Conservation (phyloP, 306 rosid species). For the Mimosa bimucronata region DNA sequence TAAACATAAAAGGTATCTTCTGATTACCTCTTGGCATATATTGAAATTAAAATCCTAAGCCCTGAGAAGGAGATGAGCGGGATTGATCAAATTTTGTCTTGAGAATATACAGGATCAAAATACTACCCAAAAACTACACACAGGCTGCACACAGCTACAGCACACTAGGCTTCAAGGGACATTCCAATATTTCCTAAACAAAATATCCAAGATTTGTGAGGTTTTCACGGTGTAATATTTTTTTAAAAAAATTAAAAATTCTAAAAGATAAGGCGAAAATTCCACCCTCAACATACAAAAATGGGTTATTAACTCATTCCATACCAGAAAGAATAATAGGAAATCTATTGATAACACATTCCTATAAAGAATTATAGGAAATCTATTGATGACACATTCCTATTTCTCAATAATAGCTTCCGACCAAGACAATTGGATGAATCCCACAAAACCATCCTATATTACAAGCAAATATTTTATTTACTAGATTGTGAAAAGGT, state of each 20-base stretch:
- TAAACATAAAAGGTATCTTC: background rate
- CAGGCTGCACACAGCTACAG: background rate
- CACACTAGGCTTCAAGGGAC: background rate
- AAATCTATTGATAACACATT: background rate
- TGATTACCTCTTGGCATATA: background rate
- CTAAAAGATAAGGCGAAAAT: background rate
- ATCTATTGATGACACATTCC: no score
- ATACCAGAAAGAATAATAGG: background rate
- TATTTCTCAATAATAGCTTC: background rate
- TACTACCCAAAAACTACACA: background rate
- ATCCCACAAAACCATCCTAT: background rate
- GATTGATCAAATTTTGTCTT: background rate
- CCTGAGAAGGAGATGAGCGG: background rate
- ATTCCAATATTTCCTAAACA: background rate
- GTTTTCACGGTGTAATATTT: background rate
- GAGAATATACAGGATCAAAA: background rate
- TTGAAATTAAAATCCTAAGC: background rate
- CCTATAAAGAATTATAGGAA: no score
- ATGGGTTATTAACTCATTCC: background rate
- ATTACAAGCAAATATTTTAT: background rate
- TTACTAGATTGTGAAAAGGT: background rate
- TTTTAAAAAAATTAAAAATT: no score
- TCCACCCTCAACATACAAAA: background rate
- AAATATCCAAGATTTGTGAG: background rate
- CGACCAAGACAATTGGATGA: background rate